A percentile compares a stretch with the other conserved stretches of the same genome.
These are phyloP conservation scores for Gracilaria gracilis DNA, from an alignment of 23 red algal species.

Conservation along the genomic window DNA sequence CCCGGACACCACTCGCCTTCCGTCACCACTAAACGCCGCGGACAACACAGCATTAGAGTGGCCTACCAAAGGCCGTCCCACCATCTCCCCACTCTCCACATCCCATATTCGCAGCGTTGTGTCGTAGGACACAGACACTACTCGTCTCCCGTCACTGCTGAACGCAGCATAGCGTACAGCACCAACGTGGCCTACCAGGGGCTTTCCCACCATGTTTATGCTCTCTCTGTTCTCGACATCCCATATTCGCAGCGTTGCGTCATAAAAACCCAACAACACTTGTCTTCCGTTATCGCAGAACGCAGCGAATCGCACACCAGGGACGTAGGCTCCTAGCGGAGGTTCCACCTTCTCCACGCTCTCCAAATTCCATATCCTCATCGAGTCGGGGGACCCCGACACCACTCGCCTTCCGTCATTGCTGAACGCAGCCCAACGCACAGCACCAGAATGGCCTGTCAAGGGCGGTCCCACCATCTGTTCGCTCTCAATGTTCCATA, in stretches of 20 bases:
- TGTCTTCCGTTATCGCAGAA: background rate
- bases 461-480: background rate
- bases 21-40: background rate
- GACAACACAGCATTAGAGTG: background rate
- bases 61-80: background rate
- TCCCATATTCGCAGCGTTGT: background rate
- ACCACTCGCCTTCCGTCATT: background rate
- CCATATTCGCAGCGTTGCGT: background rate
- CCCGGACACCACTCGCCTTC: background rate
- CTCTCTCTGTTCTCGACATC: background rate
- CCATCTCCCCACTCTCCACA: background rate
- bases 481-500: background rate
- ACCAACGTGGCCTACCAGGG: background rate
- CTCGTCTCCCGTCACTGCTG: background rate
- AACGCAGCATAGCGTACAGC: background rate
- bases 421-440: background rate
- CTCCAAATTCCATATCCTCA: background rate
- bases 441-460: background rate
- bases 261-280: background rate
- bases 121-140: background rate
- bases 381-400: background rate
- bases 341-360: background rate
- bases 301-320: background rate
- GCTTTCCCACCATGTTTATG: no score
- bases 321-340: background rate